Conservation (phyloP, 176 grass and related monocot species). For the maize (Zea mays) region DNA sequence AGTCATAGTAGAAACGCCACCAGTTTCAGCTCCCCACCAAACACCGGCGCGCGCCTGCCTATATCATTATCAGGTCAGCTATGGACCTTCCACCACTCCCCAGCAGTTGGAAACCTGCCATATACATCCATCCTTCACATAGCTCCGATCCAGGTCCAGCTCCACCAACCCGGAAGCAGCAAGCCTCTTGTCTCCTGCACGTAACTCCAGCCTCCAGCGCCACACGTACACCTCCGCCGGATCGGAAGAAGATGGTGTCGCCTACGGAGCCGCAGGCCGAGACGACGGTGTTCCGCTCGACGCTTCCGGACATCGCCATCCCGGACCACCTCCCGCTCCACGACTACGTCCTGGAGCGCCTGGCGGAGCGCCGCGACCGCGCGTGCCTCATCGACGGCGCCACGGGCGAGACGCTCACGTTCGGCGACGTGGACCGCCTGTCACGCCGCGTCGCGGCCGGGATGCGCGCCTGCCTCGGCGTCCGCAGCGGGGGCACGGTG, state of each 20-base stretch:
- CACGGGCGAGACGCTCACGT: slow-evolving; percentile 46
- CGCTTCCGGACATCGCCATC: slow-evolving; percentile 52
- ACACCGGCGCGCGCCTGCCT: slow-evolving; percentile 23
- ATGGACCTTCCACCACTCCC: slow-evolving; percentile 24
- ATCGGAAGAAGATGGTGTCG: slow-evolving; percentile 36
- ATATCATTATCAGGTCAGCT: slow-evolving; percentile 32
- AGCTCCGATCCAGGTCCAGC: slow-evolving; percentile 9
- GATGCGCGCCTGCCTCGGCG: slow-evolving; percentile 32
- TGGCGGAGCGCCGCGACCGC: slow-evolving; percentile 42
- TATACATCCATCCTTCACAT: not conserved
- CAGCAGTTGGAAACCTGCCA: not conserved
- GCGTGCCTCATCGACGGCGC: slow-evolving; percentile 53
- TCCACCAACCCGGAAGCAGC: not conserved
- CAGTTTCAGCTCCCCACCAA: slow-evolving; percentile 12
- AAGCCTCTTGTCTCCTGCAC: not conserved
- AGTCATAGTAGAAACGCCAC: not conserved
- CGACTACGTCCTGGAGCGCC: slow-evolving; percentile 56
- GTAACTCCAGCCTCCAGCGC: not conserved
- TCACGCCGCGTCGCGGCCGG: slow-evolving; percentile 32
- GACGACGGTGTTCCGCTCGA: slow-evolving; percentile 45
- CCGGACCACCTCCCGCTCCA: slow-evolving; percentile 61
- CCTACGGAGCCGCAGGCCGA: not conserved
- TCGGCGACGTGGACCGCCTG: slow-evolving; percentile 34
- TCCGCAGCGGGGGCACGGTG: slow-evolving; percentile 48
- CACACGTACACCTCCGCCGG: not conserved